Conservation (phyloP, 768 basidiomycete species). For the Cystobasidium ongulense region DNA sequence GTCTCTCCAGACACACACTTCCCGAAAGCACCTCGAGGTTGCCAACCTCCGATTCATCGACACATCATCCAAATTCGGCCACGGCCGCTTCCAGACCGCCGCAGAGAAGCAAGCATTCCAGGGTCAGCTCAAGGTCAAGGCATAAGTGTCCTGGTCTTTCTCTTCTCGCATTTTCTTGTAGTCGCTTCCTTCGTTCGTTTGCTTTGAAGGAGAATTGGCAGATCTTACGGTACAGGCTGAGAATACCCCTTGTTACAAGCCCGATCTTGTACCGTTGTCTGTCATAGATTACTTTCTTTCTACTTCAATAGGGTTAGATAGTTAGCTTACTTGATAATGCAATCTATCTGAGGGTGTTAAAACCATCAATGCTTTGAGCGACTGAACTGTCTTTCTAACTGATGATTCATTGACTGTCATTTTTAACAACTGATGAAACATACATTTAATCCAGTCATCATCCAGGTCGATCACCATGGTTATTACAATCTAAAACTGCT, state of each 20-base stretch:
- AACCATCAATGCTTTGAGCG: too few species aligned
- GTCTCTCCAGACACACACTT: constrained; percentile 91
- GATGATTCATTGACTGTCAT: too few species aligned
- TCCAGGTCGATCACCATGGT: too few species aligned
- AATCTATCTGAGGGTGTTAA: not conserved
- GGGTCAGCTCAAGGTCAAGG: constrained; percentile 49
- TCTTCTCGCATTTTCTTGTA: not conserved
- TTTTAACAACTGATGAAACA: too few species aligned
- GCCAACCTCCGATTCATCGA: constrained; percentile 75
- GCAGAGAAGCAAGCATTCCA: constrained; percentile 94
- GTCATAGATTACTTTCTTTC: not conserved
- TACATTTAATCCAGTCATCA: too few species aligned
- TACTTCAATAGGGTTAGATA: not conserved
- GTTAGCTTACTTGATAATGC: not conserved
- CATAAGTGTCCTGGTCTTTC: constrained; percentile 16
- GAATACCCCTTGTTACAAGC: not conserved
- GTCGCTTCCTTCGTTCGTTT: not conserved
- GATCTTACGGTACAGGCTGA: not conserved
- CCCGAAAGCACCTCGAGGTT: constrained; percentile 93
- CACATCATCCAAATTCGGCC: constrained; percentile 93
- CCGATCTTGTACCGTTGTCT: not conserved
- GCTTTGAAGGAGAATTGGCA: not conserved
- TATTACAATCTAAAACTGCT: not conserved
- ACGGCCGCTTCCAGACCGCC: constrained; percentile 92
- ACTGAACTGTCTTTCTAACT: too few species aligned